Evolutionary conservation across 2,329 filamentous ascomycete genomes (phyloP), one percentile per base, ranked within the genome.

Genomic region (Nemania sp.): DNA sequence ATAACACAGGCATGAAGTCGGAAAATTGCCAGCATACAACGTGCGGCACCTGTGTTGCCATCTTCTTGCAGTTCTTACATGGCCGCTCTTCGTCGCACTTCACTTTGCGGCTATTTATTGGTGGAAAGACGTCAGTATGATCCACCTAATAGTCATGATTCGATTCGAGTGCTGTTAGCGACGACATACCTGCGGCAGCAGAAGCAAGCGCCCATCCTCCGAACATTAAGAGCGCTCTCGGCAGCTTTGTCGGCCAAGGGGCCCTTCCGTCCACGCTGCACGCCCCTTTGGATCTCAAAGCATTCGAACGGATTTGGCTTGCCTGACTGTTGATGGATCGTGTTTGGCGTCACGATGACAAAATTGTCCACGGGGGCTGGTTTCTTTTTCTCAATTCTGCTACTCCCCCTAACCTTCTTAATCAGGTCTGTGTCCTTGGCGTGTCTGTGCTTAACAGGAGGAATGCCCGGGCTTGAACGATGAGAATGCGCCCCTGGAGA

Each of bases 1-100:
- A 85, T 25, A 86, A 67, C 2, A 81, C 76, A 0, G 76, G 75
- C 7, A 81, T 62, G 60, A 86, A 86, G 68, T 86, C 83, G 42
- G 78, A 76, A 60, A 86, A 86, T 68, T 83, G 82, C 83, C 83
- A 86, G 73, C 83, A 86, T 21, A 86, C 76, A 18, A 82, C 78
- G 66, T 83, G 80, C 1, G 83, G 83, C 13, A 84, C 76, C 51
- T 78, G 73, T 1, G 76, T 69, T 54, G 78, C 77, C 54, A 85
- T 77, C 71, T 83, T 83, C 65, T 77, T 78, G 76, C 83, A 86
- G 73, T 81, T 84, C 70, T 79, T 79, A 73, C 83, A 86, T 0
- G 83, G 82, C 47, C 83, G 75, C 66, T 82, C 78, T 64, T 79
- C 79, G 69, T 84, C 82, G 64, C 83, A 86, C 56, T 81, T 82